Evolutionary conservation across 805 yeast genomes (phyloP), one percentile per base, ranked within the genome.

Genomic region (Yamadazyma endophytica): DNA sequence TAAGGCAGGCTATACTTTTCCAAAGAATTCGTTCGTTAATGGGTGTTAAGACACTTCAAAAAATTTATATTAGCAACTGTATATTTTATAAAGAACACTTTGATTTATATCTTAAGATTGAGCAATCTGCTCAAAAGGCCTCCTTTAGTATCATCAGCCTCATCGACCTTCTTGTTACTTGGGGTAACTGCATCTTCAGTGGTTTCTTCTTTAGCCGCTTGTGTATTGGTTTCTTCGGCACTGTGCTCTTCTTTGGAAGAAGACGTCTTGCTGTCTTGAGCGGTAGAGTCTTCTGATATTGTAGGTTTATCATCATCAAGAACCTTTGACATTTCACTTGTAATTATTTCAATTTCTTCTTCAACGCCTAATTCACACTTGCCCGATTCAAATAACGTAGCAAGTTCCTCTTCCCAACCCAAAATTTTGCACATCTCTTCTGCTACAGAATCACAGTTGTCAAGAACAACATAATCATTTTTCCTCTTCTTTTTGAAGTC

Each of bases 401-500:
- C 62, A 24, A 81, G 56, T 8, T 78, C 82, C 5, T 66, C 51
- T 1, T 50, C 49, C 95, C 96, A 86, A 0, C 85, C 90, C 32
- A 81, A 52, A 20, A 63, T 46, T 12, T 63, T 55, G 6, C 76
- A 77, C 15, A 88, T 47, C 18, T 54, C 50, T 20, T 64, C 67
- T 0, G 81, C 85, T 28, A 79, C 70, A n/a, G 49, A 59, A 43
- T 88, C 96, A 37, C 94, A 78, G 24, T 73, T 73, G 3, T 77
- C 77, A 15, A 82, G 53, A 4, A 73, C 52, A 2, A 86, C 42
- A 7, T 82, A 50, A 51, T 90, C 97, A 1, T 68, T 42, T 20
- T 70, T 54, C 17, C 36, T 49, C 9, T 41, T 37, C 13, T 69
- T 61, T 11, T 61, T 45, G 46, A 83, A 83, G 43, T 77, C 82